These are phyloP conservation scores for Pythium brachiatum DNA, from an alignment of 352 stramenopile genomes.

Conservation along the genomic window DNA sequence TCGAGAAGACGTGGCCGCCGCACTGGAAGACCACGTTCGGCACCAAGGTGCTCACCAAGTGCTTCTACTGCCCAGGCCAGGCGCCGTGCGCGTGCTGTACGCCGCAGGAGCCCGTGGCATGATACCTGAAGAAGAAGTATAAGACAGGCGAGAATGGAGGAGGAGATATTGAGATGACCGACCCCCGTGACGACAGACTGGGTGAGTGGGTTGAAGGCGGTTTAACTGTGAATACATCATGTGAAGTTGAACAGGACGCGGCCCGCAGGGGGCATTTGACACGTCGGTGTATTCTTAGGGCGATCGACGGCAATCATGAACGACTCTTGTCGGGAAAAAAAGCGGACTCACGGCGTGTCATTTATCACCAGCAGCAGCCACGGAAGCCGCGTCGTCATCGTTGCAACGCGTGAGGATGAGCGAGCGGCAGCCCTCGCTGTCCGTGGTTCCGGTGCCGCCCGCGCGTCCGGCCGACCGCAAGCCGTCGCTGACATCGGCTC, in stretches of 20 bases:
- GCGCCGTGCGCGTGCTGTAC: conserved; percentile 22
- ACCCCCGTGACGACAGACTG: too few relatives aligned
- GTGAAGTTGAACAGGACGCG: background rate
- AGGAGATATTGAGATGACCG: too few relatives aligned
- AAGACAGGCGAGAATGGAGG: too few relatives aligned
- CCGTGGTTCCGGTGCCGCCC: background rate
- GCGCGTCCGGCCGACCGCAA: conserved; percentile 6
- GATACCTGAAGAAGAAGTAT: background rate
- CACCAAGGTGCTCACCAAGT: conserved; percentile 79
- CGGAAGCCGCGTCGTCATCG: background rate
- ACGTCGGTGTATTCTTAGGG: background rate
- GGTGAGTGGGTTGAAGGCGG: background rate
- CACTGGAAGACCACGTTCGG: conserved; percentile 78
- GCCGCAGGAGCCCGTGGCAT: conserved; percentile 8
- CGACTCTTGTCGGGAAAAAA: background rate
- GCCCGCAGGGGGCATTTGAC: background rate
- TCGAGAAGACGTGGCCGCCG: conserved; percentile 80
- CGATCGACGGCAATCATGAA: background rate
- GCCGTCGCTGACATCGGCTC: conserved; percentile 5
- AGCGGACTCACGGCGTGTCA: too few relatives aligned
- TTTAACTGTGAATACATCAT: conserved; percentile 6
- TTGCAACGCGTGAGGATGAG: background rate
- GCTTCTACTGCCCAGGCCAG: conserved; percentile 51
- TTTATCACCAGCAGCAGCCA: too few relatives aligned
- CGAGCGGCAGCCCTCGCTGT: conserved; percentile 5